Base-by-base conservation (phyloP, 257 asterid species). In the Eustoma russellianum region DNA sequence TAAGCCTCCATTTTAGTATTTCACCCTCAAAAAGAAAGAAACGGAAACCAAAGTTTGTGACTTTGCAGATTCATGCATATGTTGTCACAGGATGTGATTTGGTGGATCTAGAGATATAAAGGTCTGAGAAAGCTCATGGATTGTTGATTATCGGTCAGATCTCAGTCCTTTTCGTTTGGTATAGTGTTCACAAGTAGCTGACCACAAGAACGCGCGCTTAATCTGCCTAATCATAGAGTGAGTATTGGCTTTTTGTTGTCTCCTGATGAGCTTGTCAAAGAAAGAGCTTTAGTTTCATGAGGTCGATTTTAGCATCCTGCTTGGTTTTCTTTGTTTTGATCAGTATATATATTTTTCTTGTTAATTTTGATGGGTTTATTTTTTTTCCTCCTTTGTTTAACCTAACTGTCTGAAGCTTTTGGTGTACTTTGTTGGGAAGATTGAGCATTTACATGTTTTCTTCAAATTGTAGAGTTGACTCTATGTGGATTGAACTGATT, bases 101-200 rank as follows among this genome's bases (percentile, higher is more conserved):
- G 63, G 64, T 69, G 77, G 77, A 73, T 77, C 77, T 73, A 13
- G 54, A 77, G 83, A 77, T 73, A 79, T 73, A 59, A 53, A 68
- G 52, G 64, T 75, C 56, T 61, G 24, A 62, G 40, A 62, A 54
- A 46, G 9, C 69, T 57, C 65, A 56, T 64, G 75, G 60, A 62
- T 70, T 70, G 64, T 58, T 60, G 24, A 24, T 33, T 59, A 53
- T 71, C 57, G 41, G 46, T 68, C 68, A 65, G 81, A 75, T 75
- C 76, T 72, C 63, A 47, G 59, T 56, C 64, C 48, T 62, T 66
- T 60, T 72, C 70, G 33, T 40, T 52, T 60, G 62, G 50, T 33
- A 13, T 34, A 56, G 40, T 68, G 59, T 69, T 24, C 30, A 24
- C 30, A 24, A 48, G 59, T 68, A 59, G 51, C 59, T 59, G 69